Percentiles rank a stretch among this genome's conserved stretches.
These are phyloP conservation scores for Daldinia grandis DNA, from an alignment of 495 filamentous ascomycete species.

Conservation along the genomic window DNA sequence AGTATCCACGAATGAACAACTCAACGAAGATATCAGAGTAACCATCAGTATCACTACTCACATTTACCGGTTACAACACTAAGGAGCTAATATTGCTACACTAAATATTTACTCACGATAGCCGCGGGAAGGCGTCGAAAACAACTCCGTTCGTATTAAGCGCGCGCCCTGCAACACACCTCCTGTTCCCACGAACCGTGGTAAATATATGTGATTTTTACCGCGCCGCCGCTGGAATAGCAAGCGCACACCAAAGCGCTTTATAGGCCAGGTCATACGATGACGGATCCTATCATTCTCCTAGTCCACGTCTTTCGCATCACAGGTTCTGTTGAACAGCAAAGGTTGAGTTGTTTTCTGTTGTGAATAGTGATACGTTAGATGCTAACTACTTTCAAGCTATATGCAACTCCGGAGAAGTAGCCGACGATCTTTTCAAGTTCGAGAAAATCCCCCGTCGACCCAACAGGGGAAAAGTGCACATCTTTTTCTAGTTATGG, in stretches of 20 bases:
- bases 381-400: slow-evolving; percentile 1
- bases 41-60: neutral
- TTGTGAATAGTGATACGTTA: slow-evolving; percentile 5
- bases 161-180: slow-evolving; percentile 16
- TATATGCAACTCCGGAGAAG: neutral
- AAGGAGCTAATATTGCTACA: neutral
- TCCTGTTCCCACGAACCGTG: neutral
- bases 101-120: slow-evolving; percentile 5
- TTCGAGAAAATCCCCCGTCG: slow-evolving; percentile 17
- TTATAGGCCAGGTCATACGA: neutral
- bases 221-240: slow-evolving; percentile 22
- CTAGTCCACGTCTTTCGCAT: neutral
- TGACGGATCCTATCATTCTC: neutral
- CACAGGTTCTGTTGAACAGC: neutral
- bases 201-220: neutral
- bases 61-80: neutral
- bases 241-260: neutral
- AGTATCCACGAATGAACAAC: neutral
- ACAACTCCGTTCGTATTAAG: slow-evolving; percentile 15
- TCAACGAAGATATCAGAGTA: neutral
- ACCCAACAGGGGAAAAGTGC: neutral
- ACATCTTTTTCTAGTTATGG: slow-evolving; percentile 18
- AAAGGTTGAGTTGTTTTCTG: slow-evolving; percentile 6
- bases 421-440: slow-evolving; percentile 27
- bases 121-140: neutral